phyloP scores from a whole-genome alignment of 495 filamentous ascomycete species.

The Monascus purpureus region DNA sequence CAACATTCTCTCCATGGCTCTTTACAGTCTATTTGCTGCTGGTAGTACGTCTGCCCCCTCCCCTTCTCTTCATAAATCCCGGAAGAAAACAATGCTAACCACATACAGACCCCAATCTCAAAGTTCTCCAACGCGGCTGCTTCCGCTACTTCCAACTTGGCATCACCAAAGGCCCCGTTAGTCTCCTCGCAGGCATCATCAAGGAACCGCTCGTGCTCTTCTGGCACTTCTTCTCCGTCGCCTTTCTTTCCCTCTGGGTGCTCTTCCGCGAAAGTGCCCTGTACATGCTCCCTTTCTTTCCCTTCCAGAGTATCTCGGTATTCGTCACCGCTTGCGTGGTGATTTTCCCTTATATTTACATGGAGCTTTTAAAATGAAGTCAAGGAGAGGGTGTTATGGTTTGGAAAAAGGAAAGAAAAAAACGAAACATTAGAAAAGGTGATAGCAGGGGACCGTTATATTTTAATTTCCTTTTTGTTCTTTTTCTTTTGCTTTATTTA shows the following conservation, averaged over 20 bases:
- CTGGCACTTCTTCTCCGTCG: conserved; percentile 89
- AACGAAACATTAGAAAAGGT: conserved; percentile 15
- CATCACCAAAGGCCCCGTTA: conserved; percentile 60
- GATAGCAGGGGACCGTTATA: conserved; percentile 4
- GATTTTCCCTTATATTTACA: conserved; percentile 70
- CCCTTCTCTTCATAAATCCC: neutral
- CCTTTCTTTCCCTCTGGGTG: conserved; percentile 77
- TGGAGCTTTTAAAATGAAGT: conserved; percentile 31
- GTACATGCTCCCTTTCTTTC: conserved; percentile 43
- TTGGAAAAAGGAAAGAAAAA: conserved; percentile 11
- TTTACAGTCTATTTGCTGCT: conserved; percentile 85
- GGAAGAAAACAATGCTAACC: neutral
- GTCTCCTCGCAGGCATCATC: conserved; percentile 74
- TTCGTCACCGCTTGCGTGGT: conserved; percentile 83
- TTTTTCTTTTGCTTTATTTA: too few relatives aligned
- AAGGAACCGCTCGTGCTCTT: conserved; percentile 65
- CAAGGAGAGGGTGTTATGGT: neutral
- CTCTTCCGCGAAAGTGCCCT: conserved; percentile 43
- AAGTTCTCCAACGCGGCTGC: conserved; percentile 75
- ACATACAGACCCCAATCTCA: conserved; percentile 48
- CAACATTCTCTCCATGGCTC: conserved; percentile 88
- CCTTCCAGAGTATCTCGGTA: conserved; percentile 49
- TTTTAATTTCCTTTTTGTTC: too few relatives aligned
- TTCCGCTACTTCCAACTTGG: conserved; percentile 86
- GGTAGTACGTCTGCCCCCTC: conserved; percentile 34